Evolutionary conservation across 306 rosid genomes (phyloP).

Genomic region (Pyrus bretschneideri): DNA sequence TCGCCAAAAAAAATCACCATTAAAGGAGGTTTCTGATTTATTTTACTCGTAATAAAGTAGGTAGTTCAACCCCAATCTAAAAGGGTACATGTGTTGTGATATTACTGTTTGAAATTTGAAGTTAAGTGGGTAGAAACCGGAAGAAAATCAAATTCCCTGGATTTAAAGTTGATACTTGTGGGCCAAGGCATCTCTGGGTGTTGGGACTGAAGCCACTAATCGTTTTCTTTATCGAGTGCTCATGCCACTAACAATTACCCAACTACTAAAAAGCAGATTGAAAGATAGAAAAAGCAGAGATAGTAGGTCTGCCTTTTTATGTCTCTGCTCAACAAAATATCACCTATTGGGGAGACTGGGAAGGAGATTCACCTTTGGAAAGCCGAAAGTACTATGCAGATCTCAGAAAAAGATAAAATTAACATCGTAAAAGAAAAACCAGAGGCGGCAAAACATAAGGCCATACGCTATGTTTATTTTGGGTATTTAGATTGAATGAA

Average conservation of each 20-base stretch:
- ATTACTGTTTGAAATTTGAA: neutral
- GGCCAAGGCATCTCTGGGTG: constrained; percentile 1
- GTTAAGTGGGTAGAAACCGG: neutral
- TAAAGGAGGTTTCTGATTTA: neutral
- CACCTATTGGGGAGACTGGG: constrained; percentile 1
- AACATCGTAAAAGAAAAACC: neutral
- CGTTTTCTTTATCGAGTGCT: constrained; percentile 12
- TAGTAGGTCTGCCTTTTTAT: constrained; percentile 19
- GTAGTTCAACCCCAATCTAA: neutral
- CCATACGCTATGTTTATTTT: neutral
- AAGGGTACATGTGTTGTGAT: neutral
- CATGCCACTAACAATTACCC: constrained; percentile 13
- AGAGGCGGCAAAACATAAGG: neutral
- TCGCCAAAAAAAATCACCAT: no score
- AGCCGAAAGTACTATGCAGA: constrained; percentile 29
- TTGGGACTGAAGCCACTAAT: neutral
- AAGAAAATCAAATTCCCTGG: neutral
- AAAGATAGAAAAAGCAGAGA: constrained; percentile 8
- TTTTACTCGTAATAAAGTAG: neutral
- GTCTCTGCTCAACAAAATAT: constrained; percentile 28
- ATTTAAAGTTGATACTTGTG: neutral
- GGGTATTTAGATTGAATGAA: fast-evolving
- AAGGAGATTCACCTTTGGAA: constrained; percentile 11
- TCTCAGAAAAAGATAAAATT: neutral
- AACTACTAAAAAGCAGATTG: neutral